Evolutionary conservation across 495 filamentous ascomycete species (phyloP).

Genomic region (Penicillium steckii): DNA sequence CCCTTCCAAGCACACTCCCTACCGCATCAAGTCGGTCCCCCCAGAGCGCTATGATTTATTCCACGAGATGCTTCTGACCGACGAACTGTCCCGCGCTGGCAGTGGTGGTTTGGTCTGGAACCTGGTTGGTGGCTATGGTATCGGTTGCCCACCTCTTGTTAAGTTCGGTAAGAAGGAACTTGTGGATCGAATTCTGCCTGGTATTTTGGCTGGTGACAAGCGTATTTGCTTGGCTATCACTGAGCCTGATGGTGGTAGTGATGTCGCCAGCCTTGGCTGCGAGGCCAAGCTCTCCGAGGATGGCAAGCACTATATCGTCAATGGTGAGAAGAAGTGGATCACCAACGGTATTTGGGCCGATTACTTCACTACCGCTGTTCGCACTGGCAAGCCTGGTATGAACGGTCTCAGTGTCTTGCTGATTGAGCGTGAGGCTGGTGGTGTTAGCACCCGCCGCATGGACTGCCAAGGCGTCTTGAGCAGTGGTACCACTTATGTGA

Average conservation of each 20-base stretch:
- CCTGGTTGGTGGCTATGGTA: conserved; percentile 89
- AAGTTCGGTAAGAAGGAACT: conserved; percentile 89
- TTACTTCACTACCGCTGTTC: conserved; percentile 96
- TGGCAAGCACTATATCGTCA: conserved; percentile 98
- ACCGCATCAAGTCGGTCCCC: conserved; percentile 71
- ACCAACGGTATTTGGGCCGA: conserved; percentile 96
- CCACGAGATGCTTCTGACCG: conserved; percentile 92
- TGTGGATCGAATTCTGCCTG: conserved; percentile 81
- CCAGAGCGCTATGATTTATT: conserved; percentile 96
- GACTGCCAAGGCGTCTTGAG: conserved; percentile 98
- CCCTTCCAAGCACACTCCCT: conserved; percentile 67
- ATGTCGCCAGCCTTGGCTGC: conserved; percentile 93
- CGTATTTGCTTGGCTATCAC: conserved; percentile 89
- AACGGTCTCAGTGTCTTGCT: conserved; percentile 86
- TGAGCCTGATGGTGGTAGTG: conserved; percentile 77
- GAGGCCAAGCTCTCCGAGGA: conserved; percentile 91
- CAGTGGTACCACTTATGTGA: conserved; percentile 92
- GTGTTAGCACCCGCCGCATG: conserved; percentile 91
- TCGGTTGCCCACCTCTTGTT: conserved; percentile 86
- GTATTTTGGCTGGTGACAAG: conserved; percentile 88
- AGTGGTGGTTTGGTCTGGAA: conserved; percentile 99
- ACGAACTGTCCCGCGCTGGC: conserved; percentile 84
- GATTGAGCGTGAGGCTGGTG: conserved; percentile 75
- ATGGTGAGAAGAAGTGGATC: conserved; percentile 99
- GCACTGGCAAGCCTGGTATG: conserved; percentile 84